phyloP scores from a whole-genome alignment of 2,329 filamentous ascomycete species.

The Fusarium xylarioides region DNA sequence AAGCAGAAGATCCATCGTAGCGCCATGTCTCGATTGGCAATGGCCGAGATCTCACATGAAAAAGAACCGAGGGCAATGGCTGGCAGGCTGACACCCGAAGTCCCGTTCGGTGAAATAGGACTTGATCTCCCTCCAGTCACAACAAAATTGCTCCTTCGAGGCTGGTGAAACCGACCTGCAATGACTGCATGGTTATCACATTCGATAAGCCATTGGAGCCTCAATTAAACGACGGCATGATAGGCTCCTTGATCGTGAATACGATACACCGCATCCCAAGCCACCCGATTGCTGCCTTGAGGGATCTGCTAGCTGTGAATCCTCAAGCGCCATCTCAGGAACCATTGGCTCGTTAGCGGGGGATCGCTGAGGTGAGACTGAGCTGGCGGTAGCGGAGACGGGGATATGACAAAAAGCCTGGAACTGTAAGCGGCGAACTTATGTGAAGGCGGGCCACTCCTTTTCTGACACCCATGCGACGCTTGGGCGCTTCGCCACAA shows the following conservation, averaged over 20 bases:
- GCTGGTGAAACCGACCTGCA: not conserved
- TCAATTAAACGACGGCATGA: not conserved
- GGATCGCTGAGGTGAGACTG: conserved; percentile 29
- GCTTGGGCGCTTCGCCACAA: conserved; percentile 8
- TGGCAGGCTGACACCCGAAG: not conserved
- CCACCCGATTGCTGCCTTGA: conserved; percentile 10
- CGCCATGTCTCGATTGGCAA: not conserved
- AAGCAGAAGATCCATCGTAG: no score
- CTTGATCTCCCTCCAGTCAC: not conserved
- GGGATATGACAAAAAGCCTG: not conserved
- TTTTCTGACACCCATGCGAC: not conserved
- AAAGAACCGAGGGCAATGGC: not conserved
- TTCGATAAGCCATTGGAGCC: not conserved
- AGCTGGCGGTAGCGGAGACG: not conserved
- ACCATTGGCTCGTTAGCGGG: not conserved
- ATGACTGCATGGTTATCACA: not conserved
- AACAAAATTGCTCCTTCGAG: not conserved
- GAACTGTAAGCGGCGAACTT: not conserved
- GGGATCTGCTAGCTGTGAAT: not conserved
- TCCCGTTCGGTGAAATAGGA: not conserved
- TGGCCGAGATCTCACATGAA: not conserved
- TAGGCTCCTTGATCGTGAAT: not conserved
- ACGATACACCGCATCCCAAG: not conserved
- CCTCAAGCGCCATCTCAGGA: not conserved
- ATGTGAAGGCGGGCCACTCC: accelerated